Percentiles rank a stretch among this genome's conserved stretches.
These are phyloP conservation scores for Calonectria pteridis DNA, from an alignment of 2,329 filamentous ascomycete species.

Conservation along the genomic window DNA sequence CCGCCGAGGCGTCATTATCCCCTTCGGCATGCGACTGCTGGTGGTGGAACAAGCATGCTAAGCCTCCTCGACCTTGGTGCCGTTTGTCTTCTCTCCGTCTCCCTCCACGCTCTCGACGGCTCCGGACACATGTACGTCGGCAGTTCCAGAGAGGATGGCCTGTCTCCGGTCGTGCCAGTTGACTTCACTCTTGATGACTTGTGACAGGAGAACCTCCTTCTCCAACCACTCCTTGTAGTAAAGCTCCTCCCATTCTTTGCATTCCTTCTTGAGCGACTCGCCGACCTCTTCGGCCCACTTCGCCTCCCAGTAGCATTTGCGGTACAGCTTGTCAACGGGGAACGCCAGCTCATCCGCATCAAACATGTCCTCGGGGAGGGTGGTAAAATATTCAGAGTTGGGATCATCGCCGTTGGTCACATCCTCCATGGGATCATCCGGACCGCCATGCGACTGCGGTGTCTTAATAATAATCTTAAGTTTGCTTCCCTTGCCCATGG, in stretches of 20 bases:
- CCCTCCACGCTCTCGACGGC: slow-evolving; percentile 47
- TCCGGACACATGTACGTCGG: slow-evolving; percentile 58
- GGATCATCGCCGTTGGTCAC: slow-evolving; percentile 67
- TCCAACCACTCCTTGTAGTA: slow-evolving; percentile 82
- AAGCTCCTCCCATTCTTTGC: slow-evolving; percentile 73
- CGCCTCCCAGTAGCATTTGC: slow-evolving; percentile 77
- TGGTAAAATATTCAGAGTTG: slow-evolving; percentile 70
- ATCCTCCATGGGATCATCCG: slow-evolving; percentile 67
- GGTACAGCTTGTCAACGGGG: slow-evolving; percentile 70
- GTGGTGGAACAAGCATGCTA: slow-evolving; percentile 24
- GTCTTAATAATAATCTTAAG: slow-evolving; percentile 75
- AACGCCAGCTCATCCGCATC: slow-evolving; percentile 73
- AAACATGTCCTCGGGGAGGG: slow-evolving; percentile 71
- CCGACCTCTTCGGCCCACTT: slow-evolving; percentile 79
- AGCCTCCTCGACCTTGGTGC: slow-evolving; percentile 22
- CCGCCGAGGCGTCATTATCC: slow-evolving; percentile 6
- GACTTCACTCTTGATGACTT: slow-evolving; percentile 75
- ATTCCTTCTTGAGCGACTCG: slow-evolving; percentile 73
- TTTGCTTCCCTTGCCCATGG: slow-evolving; percentile 61
- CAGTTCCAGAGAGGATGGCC: slow-evolving; percentile 64
- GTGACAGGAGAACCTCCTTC: slow-evolving; percentile 84
- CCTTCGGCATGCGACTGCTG: slow-evolving; percentile 21
- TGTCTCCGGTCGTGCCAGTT: slow-evolving; percentile 72
- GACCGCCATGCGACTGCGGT: slow-evolving; percentile 68
- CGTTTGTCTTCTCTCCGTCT: slow-evolving; percentile 38